Evolutionary conservation across 495 filamentous ascomycete genomes (phyloP).

Genomic region (Ramalina intermedia): DNA sequence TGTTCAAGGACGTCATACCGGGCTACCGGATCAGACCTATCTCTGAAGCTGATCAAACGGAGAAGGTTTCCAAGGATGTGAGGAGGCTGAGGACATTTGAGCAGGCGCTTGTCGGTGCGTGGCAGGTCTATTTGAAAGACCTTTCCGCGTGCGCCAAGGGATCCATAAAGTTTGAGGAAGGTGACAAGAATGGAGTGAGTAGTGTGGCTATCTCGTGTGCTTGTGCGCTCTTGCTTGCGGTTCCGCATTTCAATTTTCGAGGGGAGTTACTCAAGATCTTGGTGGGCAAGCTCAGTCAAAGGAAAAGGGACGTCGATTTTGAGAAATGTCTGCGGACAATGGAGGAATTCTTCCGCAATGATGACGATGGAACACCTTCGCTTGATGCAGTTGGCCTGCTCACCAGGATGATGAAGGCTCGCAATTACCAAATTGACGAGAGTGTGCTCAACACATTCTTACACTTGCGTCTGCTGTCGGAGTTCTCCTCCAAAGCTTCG

Average conservation of each 20-base stretch:
- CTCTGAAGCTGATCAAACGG: slow-evolving; percentile 51
- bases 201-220: slow-evolving; percentile 73
- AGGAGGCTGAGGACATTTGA: slow-evolving; percentile 67
- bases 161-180: slow-evolving; percentile 17
- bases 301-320: slow-evolving; percentile 54
- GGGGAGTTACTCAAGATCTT: slow-evolving; percentile 74
- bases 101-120: slow-evolving; percentile 64
- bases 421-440: slow-evolving; percentile 67
- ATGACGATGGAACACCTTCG: slow-evolving; percentile 76
- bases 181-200: slow-evolving; percentile 31
- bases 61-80: slow-evolving; percentile 86
- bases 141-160: slow-evolving; percentile 46
- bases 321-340: slow-evolving; percentile 65
- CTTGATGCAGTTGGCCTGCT: slow-evolving; percentile 75
- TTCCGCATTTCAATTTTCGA: slow-evolving; percentile 95
- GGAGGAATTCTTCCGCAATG: slow-evolving; percentile 67
- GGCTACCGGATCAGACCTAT: slow-evolving; percentile 85
- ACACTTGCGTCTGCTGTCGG: slow-evolving; percentile 71
- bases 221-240: slow-evolving; percentile 57
- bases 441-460: slow-evolving; percentile 82
- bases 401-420: slow-evolving; percentile 85
- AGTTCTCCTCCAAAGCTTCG: slow-evolving; percentile 74
- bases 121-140: slow-evolving; percentile 67
- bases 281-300: slow-evolving; percentile 61
- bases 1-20: slow-evolving; percentile 94